Conservation (phyloP, 2,329 filamentous ascomycete genomes). For the Cladosporium sp. region DNA sequence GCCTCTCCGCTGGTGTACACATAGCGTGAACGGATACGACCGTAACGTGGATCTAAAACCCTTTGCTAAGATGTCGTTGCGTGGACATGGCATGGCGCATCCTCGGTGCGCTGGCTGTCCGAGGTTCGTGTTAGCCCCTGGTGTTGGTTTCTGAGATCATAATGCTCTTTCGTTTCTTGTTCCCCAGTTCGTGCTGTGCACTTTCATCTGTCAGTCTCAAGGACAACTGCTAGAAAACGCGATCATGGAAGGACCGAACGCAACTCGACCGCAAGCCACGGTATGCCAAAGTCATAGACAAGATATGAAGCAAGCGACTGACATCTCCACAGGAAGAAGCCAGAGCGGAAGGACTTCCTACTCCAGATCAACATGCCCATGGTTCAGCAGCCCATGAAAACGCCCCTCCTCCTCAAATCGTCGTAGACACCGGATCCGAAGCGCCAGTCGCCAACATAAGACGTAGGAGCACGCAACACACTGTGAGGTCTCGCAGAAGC, state of each 20-base stretch:
- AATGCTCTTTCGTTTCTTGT: neutral
- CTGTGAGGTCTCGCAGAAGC: constrained; percentile 3
- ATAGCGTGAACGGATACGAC: constrained; percentile 13
- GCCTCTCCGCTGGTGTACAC: neutral
- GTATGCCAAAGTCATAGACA: neutral
- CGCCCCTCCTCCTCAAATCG: neutral
- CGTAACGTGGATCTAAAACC: constrained; percentile 13
- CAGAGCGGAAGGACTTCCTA: constrained; percentile 10
- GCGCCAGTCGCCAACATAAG: neutral
- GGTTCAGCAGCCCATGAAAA: constrained; percentile 4
- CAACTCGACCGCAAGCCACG: constrained; percentile 12
- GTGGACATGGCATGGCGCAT: constrained; percentile 10
- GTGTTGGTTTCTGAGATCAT: neutral
- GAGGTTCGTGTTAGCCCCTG: constrained; percentile 2
- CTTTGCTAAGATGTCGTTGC: constrained; percentile 9
- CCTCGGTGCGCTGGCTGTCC: constrained; percentile 12
- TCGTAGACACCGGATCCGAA: constrained; percentile 9
- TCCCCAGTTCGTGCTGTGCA: neutral
- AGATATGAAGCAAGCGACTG: neutral
- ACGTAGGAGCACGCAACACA: constrained; percentile 3
- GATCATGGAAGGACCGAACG: constrained; percentile 15
- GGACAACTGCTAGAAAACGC: neutral
- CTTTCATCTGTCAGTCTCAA: too few relatives aligned
- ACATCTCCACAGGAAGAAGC: constrained; percentile 4
- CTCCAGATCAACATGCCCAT: constrained; percentile 4